Percentiles rank a stretch among this genome's conserved stretches.
These are phyloP conservation scores for Tolypocladium ophioglossoides DNA, from an alignment of 2,329 filamentous ascomycete species.

Conservation along the genomic window DNA sequence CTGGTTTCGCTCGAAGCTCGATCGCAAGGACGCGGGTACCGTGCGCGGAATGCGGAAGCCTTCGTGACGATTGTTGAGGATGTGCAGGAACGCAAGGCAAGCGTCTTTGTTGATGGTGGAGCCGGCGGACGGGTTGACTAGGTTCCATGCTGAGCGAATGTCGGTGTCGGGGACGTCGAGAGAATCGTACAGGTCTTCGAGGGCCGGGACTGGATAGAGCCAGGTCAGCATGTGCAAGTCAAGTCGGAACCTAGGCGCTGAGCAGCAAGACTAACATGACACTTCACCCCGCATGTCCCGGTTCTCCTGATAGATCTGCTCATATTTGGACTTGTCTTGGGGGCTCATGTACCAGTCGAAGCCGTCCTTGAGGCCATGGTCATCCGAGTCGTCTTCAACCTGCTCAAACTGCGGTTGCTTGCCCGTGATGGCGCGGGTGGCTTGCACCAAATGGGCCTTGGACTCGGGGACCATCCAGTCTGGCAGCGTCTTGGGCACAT, in stretches of 20 bases:
- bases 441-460: constrained; percentile 83
- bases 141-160: constrained; percentile 87
- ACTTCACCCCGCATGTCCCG: constrained; percentile 79
- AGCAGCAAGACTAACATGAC: constrained; percentile 45
- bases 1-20: constrained; percentile 88
- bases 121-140: constrained; percentile 83
- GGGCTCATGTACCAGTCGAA: constrained; percentile 99
- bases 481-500: constrained; percentile 76
- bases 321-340: constrained; percentile 82
- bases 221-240: not conserved
- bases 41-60: constrained; percentile 87
- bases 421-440: constrained; percentile 66
- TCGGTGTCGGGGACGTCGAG: constrained; percentile 68
- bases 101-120: constrained; percentile 89
- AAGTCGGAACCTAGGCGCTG: not conserved
- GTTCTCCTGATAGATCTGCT: constrained; percentile 93
- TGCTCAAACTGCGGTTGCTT: constrained; percentile 75
- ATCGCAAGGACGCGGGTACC: constrained; percentile 80
- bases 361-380: constrained; percentile 79
- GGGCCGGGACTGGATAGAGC: constrained; percentile 56
- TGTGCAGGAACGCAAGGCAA: constrained; percentile 87
- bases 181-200: constrained; percentile 77
- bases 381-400: constrained; percentile 74
- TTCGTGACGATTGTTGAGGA: constrained; percentile 91
- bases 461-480: constrained; percentile 97